Conservation (phyloP, 1,284 basidiomycete species). For the Apiotrichum mycotoxinovorans region DNA sequence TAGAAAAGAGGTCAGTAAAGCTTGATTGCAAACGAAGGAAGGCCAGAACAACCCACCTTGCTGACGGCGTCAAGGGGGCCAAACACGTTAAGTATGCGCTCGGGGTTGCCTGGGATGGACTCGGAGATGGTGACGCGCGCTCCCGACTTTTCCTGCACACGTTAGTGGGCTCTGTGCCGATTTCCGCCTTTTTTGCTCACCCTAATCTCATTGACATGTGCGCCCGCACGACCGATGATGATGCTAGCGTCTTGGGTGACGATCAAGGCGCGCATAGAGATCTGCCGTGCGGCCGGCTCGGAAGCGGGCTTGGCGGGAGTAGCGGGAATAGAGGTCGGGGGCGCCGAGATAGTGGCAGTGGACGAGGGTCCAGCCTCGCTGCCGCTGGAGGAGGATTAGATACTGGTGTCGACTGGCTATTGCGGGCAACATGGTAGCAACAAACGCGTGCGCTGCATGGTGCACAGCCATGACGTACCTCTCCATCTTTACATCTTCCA, state of each 20-base stretch:
- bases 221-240: slow-evolving; percentile 95
- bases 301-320: slow-evolving; percentile 36
- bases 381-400: slow-evolving; percentile 6
- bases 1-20: background rate
- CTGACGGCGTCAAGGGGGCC: slow-evolving; percentile 97
- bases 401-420: too few relatives aligned
- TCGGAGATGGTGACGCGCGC: slow-evolving; percentile 93
- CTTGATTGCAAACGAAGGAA: too few relatives aligned
- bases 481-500: slow-evolving; percentile 40
- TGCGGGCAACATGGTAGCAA: too few relatives aligned
- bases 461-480: slow-evolving; percentile 27
- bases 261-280: slow-evolving; percentile 92
- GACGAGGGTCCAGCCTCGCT: slow-evolving; percentile 33
- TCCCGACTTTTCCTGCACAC: slow-evolving; percentile 75
- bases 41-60: slow-evolving; percentile 61
- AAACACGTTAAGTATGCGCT: slow-evolving; percentile 94
- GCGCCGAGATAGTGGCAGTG: slow-evolving; percentile 23
- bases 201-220: slow-evolving; percentile 97
- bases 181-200: slow-evolving; percentile 23
- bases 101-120: slow-evolving; percentile 94
- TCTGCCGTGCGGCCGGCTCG: slow-evolving; percentile 52
- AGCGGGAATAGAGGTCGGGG: slow-evolving; percentile 31
- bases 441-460: background rate
- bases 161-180: background rate
- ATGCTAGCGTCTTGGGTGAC: slow-evolving; percentile 99